Evolutionary conservation across 2,329 filamentous ascomycete species (phyloP).

Genomic region (Amesomyces nigricolor): DNA sequence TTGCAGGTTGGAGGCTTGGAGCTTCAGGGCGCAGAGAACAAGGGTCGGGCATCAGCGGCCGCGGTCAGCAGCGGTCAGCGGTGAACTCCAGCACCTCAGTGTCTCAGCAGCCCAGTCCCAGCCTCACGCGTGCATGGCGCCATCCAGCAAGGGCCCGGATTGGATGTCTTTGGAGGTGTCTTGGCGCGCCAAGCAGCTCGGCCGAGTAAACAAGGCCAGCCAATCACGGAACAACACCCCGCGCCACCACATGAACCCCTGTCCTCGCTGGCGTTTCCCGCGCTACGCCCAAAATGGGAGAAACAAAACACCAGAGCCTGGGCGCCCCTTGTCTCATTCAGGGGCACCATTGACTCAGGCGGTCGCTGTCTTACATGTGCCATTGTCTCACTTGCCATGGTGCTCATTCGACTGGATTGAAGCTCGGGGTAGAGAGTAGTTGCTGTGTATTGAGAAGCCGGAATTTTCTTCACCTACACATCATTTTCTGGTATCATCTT

Average conservation of each 20-base stretch:
- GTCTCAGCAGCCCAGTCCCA: slow-evolving; percentile 4
- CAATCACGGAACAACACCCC: background rate
- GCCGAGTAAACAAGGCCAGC: slow-evolving; percentile 1
- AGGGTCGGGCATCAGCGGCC: slow-evolving; percentile 13
- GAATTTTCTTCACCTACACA: too few relatives aligned
- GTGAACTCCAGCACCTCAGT: background rate
- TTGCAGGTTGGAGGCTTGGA: background rate
- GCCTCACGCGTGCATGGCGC: slow-evolving; percentile 12
- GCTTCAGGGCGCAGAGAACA: background rate
- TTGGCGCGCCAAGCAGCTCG: slow-evolving; percentile 1
- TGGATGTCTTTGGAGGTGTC: background rate
- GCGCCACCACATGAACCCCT: background rate
- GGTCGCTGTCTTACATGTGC: too few relatives aligned
- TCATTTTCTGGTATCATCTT: too few relatives aligned
- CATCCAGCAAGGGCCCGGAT: background rate
- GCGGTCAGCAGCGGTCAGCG: background rate
- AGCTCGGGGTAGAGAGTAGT: too few relatives aligned
- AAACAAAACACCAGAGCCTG: too few relatives aligned
- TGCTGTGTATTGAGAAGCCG: too few relatives aligned
- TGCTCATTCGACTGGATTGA: too few relatives aligned
- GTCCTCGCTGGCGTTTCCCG: too few relatives aligned
- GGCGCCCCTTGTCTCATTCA: background rate
- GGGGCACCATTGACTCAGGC: too few relatives aligned
- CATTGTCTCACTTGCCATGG: too few relatives aligned
- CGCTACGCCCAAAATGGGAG: too few relatives aligned